A percentile compares a stretch with the other conserved stretches of the same genome.
Evolutionary conservation across 2,329 filamentous ascomycete species (phyloP).

Genomic region (Xylaria sp.): DNA sequence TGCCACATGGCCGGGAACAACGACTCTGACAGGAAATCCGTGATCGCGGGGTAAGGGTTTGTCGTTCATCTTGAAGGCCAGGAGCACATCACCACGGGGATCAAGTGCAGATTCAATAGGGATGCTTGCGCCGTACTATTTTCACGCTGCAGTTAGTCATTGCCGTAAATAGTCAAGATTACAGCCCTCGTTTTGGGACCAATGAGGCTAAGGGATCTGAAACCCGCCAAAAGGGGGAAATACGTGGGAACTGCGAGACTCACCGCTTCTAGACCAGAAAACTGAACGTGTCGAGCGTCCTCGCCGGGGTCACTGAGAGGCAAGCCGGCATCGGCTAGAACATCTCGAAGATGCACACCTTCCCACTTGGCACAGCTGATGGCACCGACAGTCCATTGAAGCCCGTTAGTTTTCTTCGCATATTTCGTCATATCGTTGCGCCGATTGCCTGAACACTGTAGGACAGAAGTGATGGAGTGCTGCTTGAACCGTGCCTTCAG

Average conservation of each 20-base stretch:
- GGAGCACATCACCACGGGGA: constrained; percentile 66
- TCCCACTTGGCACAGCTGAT: constrained; percentile 54
- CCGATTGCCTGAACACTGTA: constrained; percentile 57
- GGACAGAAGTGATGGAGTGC: constrained; percentile 50
- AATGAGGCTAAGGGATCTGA: too few species aligned
- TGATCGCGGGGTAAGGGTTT: constrained; percentile 67
- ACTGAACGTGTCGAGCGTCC: constrained; percentile 46
- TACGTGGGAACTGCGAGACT: too few species aligned
- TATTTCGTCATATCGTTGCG: constrained; percentile 51
- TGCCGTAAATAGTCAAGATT: too few species aligned
- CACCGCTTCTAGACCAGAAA: constrained; percentile 61
- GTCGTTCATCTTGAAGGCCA: constrained; percentile 73
- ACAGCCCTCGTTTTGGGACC: too few species aligned
- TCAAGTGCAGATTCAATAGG: constrained; percentile 64
- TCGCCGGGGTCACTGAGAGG: constrained; percentile 38
- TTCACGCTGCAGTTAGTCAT: too few species aligned
- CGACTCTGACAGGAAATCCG: constrained; percentile 66
- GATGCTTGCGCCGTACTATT: constrained; percentile 62
- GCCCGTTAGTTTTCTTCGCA: constrained; percentile 50
- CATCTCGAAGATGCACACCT: constrained; percentile 52
- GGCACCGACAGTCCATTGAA: constrained; percentile 55
- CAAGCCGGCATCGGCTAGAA: constrained; percentile 50
- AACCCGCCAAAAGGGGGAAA: too few species aligned
- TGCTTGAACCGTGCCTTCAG: constrained; percentile 51
- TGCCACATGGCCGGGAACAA: constrained; percentile 70